Percentiles rank a stretch among this genome's conserved stretches.
phyloP scores from a whole-genome alignment of 1,139 yeast species.

The Saccharomyces hybrid region DNA sequence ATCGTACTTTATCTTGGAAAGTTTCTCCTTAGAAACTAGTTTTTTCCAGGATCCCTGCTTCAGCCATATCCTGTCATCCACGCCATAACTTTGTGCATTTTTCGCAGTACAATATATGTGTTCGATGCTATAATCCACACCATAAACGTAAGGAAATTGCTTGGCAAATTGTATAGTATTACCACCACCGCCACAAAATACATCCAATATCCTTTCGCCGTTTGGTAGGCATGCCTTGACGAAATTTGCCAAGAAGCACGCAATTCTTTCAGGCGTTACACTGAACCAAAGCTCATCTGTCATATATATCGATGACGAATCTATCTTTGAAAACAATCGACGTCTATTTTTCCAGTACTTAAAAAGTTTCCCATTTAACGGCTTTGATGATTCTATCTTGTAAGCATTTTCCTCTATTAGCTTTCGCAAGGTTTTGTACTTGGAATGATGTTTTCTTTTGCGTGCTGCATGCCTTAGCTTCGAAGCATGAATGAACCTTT shows the following conservation, averaged over 20 bases:
- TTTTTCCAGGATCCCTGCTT: constrained; percentile 51
- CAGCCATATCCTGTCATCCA: constrained; percentile 43
- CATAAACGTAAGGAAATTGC: constrained; percentile 50
- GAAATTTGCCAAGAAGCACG: constrained; percentile 55
- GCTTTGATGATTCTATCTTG: constrained; percentile 12
- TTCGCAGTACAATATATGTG: constrained; percentile 61
- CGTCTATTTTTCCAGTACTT: constrained; percentile 27
- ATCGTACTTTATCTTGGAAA: constrained; percentile 40
- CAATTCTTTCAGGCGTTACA: constrained; percentile 79
- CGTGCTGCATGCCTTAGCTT: constrained; percentile 8
- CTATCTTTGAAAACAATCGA: constrained; percentile 19
- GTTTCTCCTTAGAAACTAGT: constrained; percentile 29
- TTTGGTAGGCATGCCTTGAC: constrained; percentile 44
- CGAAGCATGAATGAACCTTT: constrained; percentile 10
- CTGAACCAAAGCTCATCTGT: constrained; percentile 81
- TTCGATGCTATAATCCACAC: constrained; percentile 55
- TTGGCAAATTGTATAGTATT: constrained; percentile 77
- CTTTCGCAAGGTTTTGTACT: constrained; percentile 9
- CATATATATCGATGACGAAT: constrained; percentile 63
- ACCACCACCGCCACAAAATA: constrained; percentile 96
- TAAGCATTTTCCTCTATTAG: constrained; percentile 13
- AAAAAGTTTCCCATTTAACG: constrained; percentile 11
- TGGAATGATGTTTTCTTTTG: constrained; percentile 8
- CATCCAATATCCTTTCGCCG: constrained; percentile 47
- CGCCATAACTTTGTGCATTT: constrained; percentile 68